These are phyloP conservation scores for Aspergillus sp. DNA, from an alignment of 2,329 filamentous ascomycete species.

Conservation along the genomic window DNA sequence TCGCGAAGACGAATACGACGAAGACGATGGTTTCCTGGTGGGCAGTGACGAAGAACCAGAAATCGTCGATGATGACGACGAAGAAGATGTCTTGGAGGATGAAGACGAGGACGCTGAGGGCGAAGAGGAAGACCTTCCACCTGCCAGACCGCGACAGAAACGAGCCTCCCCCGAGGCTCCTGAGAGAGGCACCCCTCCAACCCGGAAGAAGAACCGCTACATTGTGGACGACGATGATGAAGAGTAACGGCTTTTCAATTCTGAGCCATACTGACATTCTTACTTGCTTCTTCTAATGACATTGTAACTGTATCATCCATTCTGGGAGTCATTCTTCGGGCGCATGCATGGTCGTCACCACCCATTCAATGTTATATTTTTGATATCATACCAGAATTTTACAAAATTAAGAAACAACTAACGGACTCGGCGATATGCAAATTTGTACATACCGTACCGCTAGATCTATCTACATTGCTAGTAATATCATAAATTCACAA, in stretches of 20 bases:
- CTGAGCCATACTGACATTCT: constrained; percentile 3
- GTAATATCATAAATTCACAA: background rate
- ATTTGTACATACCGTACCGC: background rate
- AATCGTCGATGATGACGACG: constrained; percentile 46
- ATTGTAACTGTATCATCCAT: constrained; percentile 14
- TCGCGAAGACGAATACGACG: constrained; percentile 80
- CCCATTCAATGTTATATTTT: background rate
- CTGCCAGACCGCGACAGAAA: constrained; percentile 33
- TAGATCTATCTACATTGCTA: background rate
- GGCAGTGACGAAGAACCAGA: constrained; percentile 52
- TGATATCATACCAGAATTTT: background rate
- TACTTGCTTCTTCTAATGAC: constrained; percentile 12
- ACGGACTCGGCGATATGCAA: background rate
- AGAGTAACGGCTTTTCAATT: constrained; percentile 32
- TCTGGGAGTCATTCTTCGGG: background rate
- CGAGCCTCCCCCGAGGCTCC: constrained; percentile 23
- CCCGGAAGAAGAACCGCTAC: constrained; percentile 50
- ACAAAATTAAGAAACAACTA: background rate
- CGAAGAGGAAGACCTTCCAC: constrained; percentile 38
- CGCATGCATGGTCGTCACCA: constrained; percentile 6
- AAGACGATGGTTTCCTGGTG: constrained; percentile 75
- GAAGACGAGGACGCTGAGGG: constrained; percentile 50
- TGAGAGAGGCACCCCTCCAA: constrained; percentile 37
- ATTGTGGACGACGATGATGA: constrained; percentile 53
- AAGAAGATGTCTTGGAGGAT: constrained; percentile 45